These are phyloP conservation scores for Suillus brevipes DNA, from an alignment of 768 basidiomycete genomes.

Conservation along the genomic window DNA sequence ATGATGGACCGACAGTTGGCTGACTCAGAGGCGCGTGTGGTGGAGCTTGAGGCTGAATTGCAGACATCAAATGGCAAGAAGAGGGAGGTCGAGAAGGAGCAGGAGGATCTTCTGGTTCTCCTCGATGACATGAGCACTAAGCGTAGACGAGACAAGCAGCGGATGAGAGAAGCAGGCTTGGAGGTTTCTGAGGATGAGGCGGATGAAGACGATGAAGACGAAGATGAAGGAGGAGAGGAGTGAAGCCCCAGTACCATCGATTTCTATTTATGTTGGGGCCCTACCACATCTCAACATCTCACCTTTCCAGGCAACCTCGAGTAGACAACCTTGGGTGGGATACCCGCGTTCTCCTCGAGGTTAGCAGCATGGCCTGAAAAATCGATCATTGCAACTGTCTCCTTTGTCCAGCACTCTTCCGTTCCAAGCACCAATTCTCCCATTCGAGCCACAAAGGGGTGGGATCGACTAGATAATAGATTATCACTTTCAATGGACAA, in stretches of 20 bases:
- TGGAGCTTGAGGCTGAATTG: slow-evolving; percentile 48
- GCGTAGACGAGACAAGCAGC: slow-evolving; percentile 78
- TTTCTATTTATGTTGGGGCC: neutral
- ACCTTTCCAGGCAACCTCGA: neutral
- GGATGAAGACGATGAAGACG: slow-evolving; percentile 60
- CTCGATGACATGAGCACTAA: slow-evolving; percentile 91
- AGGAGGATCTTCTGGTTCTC: slow-evolving; percentile 91
- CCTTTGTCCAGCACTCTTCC: neutral
- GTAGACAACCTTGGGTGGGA: neutral
- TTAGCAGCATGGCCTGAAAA: neutral
- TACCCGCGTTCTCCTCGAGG: neutral
- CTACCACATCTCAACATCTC: neutral
- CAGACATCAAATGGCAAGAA: slow-evolving; percentile 59
- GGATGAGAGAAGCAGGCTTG: slow-evolving; percentile 69
- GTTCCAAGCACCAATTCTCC: neutral
- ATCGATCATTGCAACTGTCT: neutral
- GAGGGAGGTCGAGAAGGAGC: slow-evolving; percentile 90
- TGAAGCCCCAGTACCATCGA: neutral
- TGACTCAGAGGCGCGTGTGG: slow-evolving; percentile 47
- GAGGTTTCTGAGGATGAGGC: slow-evolving; percentile 94
- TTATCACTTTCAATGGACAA: too few relatives aligned
- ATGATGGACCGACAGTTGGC: slow-evolving; percentile 36
- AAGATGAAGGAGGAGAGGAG: slow-evolving; percentile 32
- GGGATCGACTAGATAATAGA: too few relatives aligned
- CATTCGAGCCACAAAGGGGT: too few relatives aligned